A percentile compares a stretch with the other conserved stretches of the same genome.
Conservation (phyloP, 208 protist species). For the Crithidia fasciculata region DNA sequence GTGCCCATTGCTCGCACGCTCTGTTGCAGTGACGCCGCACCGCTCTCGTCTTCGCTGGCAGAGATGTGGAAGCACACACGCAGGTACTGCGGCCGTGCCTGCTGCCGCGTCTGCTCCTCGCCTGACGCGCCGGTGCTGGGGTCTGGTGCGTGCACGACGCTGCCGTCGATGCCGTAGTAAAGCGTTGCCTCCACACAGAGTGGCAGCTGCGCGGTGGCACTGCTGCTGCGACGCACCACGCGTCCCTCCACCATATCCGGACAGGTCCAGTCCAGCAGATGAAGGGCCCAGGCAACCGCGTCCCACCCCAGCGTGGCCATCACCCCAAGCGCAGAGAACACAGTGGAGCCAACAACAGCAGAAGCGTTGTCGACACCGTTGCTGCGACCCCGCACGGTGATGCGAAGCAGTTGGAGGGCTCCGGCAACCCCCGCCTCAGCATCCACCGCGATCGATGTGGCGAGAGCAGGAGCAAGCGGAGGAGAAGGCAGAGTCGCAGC, state of each 20-base stretch:
- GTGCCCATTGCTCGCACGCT: conserved; percentile 28
- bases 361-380: background rate
- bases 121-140: background rate
- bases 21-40: conserved; percentile 9
- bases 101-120: background rate
- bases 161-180: conserved; percentile 33
- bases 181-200: conserved; percentile 30
- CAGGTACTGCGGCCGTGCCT: conserved; percentile 20
- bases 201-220: background rate
- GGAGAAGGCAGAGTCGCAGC: too few species aligned
- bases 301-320: conserved; percentile 39
- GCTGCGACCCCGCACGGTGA: conserved; percentile 17
- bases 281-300: conserved; percentile 30
- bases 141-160: background rate
- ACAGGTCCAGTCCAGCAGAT: conserved; percentile 36
- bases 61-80: conserved; percentile 26
- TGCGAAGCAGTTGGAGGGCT: conserved; percentile 9
- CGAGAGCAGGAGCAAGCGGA: background rate
- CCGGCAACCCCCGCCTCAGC: conserved; percentile 10
- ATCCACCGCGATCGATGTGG: conserved; percentile 26
- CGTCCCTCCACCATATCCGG: conserved; percentile 37
- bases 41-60: conserved; percentile 1
- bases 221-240: conserved; percentile 20
- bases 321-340: conserved; percentile 10
- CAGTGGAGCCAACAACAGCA: background rate